Percentiles rank a stretch among this genome's conserved stretches.
Evolutionary conservation across 2,329 filamentous ascomycete species (phyloP).

Genomic region (Mariannaea elegans): DNA sequence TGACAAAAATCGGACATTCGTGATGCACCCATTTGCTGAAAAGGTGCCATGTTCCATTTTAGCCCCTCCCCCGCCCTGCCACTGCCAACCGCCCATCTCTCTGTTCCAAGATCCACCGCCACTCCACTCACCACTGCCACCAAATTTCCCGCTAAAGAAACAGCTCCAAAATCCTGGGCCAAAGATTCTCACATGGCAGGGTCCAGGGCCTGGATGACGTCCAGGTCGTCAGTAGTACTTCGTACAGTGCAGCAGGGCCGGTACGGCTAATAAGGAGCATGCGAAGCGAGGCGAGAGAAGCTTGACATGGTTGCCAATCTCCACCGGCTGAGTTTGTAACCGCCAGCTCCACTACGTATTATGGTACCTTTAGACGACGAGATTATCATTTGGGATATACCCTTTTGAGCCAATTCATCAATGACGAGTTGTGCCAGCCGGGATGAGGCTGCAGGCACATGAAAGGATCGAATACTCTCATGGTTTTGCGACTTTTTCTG

Average conservation of each 20-base stretch:
- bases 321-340: not conserved
- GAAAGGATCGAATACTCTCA: not conserved
- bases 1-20: conserved; percentile 16
- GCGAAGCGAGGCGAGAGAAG: conserved; percentile 8
- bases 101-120: conserved; percentile 16
- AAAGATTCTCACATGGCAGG: conserved; percentile 7
- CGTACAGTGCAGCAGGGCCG: not conserved
- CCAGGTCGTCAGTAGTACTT: not conserved
- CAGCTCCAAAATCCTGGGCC: conserved; percentile 9
- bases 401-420: not conserved
- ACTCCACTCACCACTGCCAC: conserved; percentile 13
- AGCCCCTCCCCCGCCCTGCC: conserved; percentile 28
- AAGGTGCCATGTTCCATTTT: not conserved
- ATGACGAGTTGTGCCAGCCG: not conserved
- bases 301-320: conserved; percentile 4
- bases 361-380: not conserved
- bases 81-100: conserved; percentile 9
- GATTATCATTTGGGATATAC: not conserved
- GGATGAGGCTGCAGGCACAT: not conserved
- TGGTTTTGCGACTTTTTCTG: not conserved
- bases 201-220: conserved; percentile 10
- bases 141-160: conserved; percentile 12
- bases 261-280: conserved; percentile 3
- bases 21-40: conserved; percentile 14
- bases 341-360: not conserved